Evolutionary conservation across 352 stramenopile species (phyloP), one percentile per base, ranked within the genome.

Genomic region (Globisporangium nodosum): DNA sequence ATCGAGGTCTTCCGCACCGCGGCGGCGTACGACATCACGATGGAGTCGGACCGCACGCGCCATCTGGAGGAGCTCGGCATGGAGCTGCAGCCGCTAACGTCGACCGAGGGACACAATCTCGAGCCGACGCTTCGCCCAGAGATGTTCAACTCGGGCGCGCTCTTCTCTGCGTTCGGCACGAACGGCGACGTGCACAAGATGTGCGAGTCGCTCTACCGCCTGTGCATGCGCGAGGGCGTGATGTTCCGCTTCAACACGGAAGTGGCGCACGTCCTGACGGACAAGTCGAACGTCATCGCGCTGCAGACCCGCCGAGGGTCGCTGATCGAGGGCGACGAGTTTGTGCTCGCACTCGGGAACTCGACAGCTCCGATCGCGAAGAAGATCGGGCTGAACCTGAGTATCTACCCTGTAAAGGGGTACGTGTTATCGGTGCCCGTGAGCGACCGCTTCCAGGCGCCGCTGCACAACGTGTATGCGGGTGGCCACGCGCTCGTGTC

Each of bases 181-280:
- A 94, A 85, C 68, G 85, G 85, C 50, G 85, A 94, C 61, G 83
- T 94, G 52, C 82, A 94, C 72, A 94, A 94, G 71, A 91, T 91
- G 76, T 94, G 85, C 58, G 69, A 88, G 57, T 87, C 83, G 48
- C 77, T 94, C 18, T 88, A 90, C 63, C 66, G 73, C 11, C 68
- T 93, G 20, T 94, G 82, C 54, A 77, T 89, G 66, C 79, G 81
- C 5, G 76, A 93, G 55, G 85, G 85, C 30, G 85, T 94, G 51
- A 92, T 94, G 85, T 94, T 94, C 69, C 85, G 83, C 49, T 92
- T 94, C 53, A 88, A 90, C 52, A 90, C 85, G 3, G 85, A 94
- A 39, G 72, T 94, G 50, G 70, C 84, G 30, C 81, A 94, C 48
- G 76, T 94, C 37, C 66, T 94, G 21, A 85, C 81, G 20, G 84